Base-by-base conservation (phyloP, 78 protist species). In the Diacronema lutheri region DNA sequence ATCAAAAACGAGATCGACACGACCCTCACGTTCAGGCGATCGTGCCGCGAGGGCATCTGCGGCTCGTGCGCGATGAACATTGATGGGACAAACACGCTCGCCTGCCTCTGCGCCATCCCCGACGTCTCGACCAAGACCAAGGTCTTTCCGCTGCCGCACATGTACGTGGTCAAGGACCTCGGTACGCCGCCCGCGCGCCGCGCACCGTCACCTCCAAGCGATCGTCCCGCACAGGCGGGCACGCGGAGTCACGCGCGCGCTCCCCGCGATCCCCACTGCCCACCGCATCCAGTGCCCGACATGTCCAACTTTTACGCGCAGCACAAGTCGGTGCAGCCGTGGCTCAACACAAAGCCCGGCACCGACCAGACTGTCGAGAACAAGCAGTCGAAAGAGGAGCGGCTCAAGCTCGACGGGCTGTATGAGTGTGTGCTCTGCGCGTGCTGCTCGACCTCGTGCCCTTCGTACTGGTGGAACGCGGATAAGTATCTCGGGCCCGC, bases 31-130 rank as follows among this genome's bases (percentile, higher is more conserved):
- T 83, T 88, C 91, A 84, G 91, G 2, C 80, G 91, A 16, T 88
- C 91, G 20, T 88, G 91, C 88, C 87, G 91, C 44, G 91, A 88
- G 83, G 91, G 91, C 16, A 88, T 88, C 85, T 88, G 91, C 69
- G 91, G 91, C 44, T 83, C 88, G 31, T 88, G 91, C 65, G 79
- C 91, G 26, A 88, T 88, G 91, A 88, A 88, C 77, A 83, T 88
- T 50, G 56, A 88, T 79, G 91, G 91, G 23, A 19, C 78, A 12
- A 88, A 88, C 86, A 83, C 82, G 19, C 80, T 88, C n/a, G 90
- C 91, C 50, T 88, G 91, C 88, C 80, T 88, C 25, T 76, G 76
- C 38, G 37, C 50, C 11, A 83, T 84, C 57, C 13, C 46, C 21
- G 29, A 38, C 35, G 38, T 0, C 23, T 41, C 11, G 23, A 23